phyloP scores from a whole-genome alignment of 139 green algal genomes.

The Edaphochlamys debaryana region DNA sequence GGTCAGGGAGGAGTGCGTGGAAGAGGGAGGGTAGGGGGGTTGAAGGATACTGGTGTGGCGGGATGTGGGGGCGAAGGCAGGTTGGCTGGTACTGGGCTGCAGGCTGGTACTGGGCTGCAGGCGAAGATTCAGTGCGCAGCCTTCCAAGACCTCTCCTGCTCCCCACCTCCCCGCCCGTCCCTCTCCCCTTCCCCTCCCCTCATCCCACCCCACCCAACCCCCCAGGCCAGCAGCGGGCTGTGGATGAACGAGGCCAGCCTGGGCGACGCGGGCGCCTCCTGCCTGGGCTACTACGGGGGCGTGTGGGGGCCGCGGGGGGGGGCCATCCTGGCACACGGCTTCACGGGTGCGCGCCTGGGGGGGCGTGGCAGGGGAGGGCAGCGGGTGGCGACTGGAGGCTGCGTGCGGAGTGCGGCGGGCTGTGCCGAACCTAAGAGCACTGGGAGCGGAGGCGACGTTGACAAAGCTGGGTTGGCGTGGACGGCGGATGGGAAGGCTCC shows the following conservation, averaged over 20 bases:
- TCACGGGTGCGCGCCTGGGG: constrained; percentile 59
- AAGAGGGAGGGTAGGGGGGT: neutral
- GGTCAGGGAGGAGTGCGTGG: neutral
- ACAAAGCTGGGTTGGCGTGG: too few relatives aligned
- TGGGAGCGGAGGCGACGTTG: too few relatives aligned
- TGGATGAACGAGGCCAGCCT: constrained; percentile 90
- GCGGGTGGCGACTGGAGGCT: too few relatives aligned
- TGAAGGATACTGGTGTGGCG: neutral
- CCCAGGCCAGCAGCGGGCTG: constrained; percentile 60
- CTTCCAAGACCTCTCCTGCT: too few relatives aligned
- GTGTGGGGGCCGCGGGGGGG: constrained; percentile 68
- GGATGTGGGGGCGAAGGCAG: neutral
- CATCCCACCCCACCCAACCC: neutral
- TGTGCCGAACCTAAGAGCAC: too few relatives aligned
- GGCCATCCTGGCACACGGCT: constrained; percentile 88
- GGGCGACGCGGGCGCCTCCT: constrained; percentile 84
- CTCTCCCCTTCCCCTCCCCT: neutral
- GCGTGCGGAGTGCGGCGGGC: too few relatives aligned
- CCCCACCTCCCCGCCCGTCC: neutral
- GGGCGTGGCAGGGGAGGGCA: neutral
- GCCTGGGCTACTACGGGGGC: constrained; percentile 84
- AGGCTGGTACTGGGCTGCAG: too few relatives aligned
- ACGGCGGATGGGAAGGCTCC: too few relatives aligned
- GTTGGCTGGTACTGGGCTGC: too few relatives aligned
- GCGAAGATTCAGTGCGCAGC: too few relatives aligned